Base-by-base conservation (phyloP, 1,284 basidiomycete genomes). In the Hypsizygus ulmarius region DNA sequence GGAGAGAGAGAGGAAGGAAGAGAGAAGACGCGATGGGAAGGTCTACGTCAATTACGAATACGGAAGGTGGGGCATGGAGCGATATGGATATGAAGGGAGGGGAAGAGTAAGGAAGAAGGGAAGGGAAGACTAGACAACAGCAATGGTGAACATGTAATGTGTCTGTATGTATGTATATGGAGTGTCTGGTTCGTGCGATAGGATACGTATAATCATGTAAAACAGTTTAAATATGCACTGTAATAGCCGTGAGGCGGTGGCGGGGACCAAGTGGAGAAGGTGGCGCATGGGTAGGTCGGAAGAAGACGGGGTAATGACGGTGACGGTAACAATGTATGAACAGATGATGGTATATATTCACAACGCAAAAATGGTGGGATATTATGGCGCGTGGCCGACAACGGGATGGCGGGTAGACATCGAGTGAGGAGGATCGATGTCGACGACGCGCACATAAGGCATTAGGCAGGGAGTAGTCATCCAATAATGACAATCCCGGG, bases 41-140 rank as follows among this genome's bases (percentile, higher is more conserved):
- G 32, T 34, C 15, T 3, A 15, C 32, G 32, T n/a, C 11, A 34
- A 15, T 12, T 12, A 12, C n/a, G n/a, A 7, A 25, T 25, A 25
- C 29, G 29, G 7, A 25, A 25, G 21, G 21, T 25, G 21, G 21
- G 12, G 32, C 15, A 34, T 34, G 32, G 15, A n/a, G 32, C 3
- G 12, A 34, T 3, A 34, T 10, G 32, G 44, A 38, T 19, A 39
- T 28, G 29, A 18, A 45, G 21, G 44, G 33, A 45, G 28, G 18
- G 29, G 19, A 14, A 48, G 30, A 30, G 15, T 37, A 33, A 32
- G 38, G 36, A 39, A 38, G 15, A 41, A 33, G 37, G 38, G 36
- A 39, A 38, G 48, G 16, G 42, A 35, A 29, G 25, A 21, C 37
- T 43, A 41, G 53, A 50, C 46, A 47, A 50, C 29, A 52, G 59